Conservation (phyloP, 768 basidiomycete genomes). For the Phylloporus arenicola region DNA sequence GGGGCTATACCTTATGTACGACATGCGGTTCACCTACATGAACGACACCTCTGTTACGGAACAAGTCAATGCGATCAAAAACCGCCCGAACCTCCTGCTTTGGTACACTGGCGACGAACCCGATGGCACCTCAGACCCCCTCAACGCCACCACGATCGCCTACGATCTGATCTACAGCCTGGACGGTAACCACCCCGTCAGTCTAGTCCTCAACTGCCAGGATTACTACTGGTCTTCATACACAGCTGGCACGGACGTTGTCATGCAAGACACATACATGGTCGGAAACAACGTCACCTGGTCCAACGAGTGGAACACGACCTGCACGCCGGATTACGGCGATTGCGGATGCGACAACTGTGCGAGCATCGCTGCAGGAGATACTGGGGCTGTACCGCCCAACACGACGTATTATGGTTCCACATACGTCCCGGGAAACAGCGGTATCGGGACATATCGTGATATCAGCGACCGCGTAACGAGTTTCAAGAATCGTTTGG, state of each 20-base stretch:
- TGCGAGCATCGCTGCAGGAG: constrained; percentile 37
- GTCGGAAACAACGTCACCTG: constrained; percentile 57
- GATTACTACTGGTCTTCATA: constrained; percentile 60
- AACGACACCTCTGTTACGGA: constrained; percentile 56
- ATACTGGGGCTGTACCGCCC: constrained; percentile 24
- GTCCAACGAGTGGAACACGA: constrained; percentile 55
- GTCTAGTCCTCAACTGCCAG: constrained; percentile 60
- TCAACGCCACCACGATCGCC: constrained; percentile 46
- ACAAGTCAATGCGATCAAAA: constrained; percentile 65
- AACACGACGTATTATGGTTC: constrained; percentile 17
- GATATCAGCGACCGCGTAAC: constrained; percentile 68
- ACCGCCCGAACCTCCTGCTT: constrained; percentile 59
- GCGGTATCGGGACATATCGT: constrained; percentile 40
- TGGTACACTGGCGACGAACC: constrained; percentile 78
- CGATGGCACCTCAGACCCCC: constrained; percentile 64
- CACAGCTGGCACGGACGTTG: constrained; percentile 59
- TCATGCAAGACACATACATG: constrained; percentile 58
- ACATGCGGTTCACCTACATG: constrained; percentile 72
- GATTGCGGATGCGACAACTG: constrained; percentile 75
- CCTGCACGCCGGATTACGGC: constrained; percentile 61
- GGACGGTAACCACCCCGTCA: constrained; percentile 64
- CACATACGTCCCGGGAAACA: constrained; percentile 22
- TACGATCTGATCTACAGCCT: constrained; percentile 54
- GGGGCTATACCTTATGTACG: constrained; percentile 73
- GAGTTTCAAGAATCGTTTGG: constrained; percentile 53